Percentiles rank a stretch among this genome's conserved stretches.
phyloP scores from a whole-genome alignment of 164 flowering plant genomes.

The Magnolia sinica region DNA sequence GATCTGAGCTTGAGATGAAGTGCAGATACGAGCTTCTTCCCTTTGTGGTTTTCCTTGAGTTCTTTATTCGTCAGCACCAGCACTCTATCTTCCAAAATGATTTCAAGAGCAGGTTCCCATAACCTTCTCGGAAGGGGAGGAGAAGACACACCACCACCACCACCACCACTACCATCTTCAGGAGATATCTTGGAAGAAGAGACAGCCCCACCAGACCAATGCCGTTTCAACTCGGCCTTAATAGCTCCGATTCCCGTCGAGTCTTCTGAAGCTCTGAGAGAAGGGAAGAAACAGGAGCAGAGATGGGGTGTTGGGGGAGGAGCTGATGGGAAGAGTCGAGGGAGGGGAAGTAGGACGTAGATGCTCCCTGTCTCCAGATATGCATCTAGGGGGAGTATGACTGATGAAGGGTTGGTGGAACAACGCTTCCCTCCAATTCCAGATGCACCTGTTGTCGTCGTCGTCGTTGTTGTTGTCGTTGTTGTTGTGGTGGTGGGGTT shows the following conservation, averaged over 20 bases:
- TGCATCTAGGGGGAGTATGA: conserved; percentile 14
- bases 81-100: conserved; percentile 10
- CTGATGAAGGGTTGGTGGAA: not conserved
- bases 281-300: conserved; percentile 13
- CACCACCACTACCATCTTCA: not conserved
- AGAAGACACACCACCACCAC: not conserved
- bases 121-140: conserved; percentile 12
- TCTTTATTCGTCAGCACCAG: not conserved
- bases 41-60: not conserved
- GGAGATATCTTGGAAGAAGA: conserved; percentile 17
- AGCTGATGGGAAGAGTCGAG: conserved; percentile 15
- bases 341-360: conserved; percentile 16
- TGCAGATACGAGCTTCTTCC: conserved; percentile 9
- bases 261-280: not conserved
- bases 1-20: conserved; percentile 2
- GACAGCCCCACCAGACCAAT: not conserved
- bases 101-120: conserved; percentile 18
- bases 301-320: conserved; percentile 13
- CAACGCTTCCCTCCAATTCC: not conserved
- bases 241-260: not conserved
- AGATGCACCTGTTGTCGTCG: not conserved
- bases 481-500: not conserved
- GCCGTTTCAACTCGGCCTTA: conserved; percentile 9
- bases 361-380: conserved; percentile 17
- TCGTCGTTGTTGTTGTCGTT: not conserved